Evolutionary conservation across 2,329 filamentous ascomycete genomes (phyloP).

Genomic region (Trichoderma hamatum): DNA sequence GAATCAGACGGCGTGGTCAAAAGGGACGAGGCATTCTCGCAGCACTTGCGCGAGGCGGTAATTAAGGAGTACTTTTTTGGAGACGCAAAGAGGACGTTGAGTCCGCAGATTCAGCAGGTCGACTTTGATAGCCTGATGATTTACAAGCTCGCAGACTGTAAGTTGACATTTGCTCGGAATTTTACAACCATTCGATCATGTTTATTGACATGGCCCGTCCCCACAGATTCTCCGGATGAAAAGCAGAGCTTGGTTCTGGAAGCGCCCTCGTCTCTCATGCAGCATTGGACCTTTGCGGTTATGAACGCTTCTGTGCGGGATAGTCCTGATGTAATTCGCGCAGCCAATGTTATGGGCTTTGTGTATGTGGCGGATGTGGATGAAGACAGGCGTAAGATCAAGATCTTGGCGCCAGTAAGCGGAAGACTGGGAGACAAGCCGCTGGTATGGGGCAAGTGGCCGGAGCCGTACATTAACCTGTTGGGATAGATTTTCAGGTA

Average conservation of each 20-base stretch:
- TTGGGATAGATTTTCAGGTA: constrained; percentile 51
- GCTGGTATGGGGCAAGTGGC: constrained; percentile 83
- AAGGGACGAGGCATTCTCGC: constrained; percentile 73
- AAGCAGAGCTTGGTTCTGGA: constrained; percentile 61
- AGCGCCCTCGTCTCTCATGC: constrained; percentile 67
- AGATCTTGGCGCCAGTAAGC: constrained; percentile 80
- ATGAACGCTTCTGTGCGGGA: constrained; percentile 76
- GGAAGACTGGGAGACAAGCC: constrained; percentile 79
- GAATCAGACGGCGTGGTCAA: constrained; percentile 85
- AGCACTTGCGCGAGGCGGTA: constrained; percentile 70
- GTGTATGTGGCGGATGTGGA: constrained; percentile 92
- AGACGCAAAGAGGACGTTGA: constrained; percentile 72
- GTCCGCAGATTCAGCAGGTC: constrained; percentile 83
- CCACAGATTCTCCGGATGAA: constrained; percentile 34
- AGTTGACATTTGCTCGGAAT: constrained; percentile 31
- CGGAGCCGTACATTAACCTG: constrained; percentile 79
- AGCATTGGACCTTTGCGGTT: constrained; percentile 82
- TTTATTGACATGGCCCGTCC: constrained; percentile 15
- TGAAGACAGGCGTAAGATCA: constrained; percentile 76
- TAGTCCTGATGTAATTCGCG: constrained; percentile 70
- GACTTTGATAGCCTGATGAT: constrained; percentile 75
- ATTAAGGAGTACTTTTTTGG: constrained; percentile 97
- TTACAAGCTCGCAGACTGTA: constrained; percentile 69
- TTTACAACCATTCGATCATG: neutral
- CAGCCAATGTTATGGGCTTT: constrained; percentile 87